These are phyloP conservation scores for Hippophae gyantsensis DNA, from an alignment of 306 rosid genomes.

Conservation along the genomic window DNA sequence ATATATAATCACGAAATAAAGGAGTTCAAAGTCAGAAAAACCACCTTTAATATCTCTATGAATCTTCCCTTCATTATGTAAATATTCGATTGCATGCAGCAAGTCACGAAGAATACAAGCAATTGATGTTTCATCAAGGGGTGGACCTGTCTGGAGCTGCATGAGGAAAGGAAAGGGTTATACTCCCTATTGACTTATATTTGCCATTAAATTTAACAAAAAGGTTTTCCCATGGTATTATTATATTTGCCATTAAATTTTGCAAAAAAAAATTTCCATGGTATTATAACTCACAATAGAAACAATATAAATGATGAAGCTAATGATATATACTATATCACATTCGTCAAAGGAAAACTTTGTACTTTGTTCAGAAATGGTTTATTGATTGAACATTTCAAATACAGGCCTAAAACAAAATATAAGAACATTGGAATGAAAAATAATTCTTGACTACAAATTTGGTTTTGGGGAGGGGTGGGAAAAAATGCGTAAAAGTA, in stretches of 20 bases:
- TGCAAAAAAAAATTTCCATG: conserved; percentile 8
- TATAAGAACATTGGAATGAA: too few species aligned
- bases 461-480: too few species aligned
- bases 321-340: too few species aligned
- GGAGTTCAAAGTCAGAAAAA: not conserved
- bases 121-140: conserved; percentile 90
- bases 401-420: too few species aligned
- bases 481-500: conserved; percentile 22
- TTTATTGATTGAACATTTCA: too few species aligned
- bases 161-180: conserved; percentile 24
- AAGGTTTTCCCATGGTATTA: not conserved
- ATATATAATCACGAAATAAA: not conserved
- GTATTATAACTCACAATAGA: conserved; percentile 4
- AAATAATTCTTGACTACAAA: too few species aligned
- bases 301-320: not conserved
- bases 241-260: not conserved
- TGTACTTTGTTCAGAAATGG: too few species aligned
- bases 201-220: conserved; percentile 4
- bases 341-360: too few species aligned
- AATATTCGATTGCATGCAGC: conserved; percentile 91
- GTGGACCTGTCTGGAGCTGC: conserved; percentile 94
- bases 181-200: not conserved
- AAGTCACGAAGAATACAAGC: conserved; percentile 89
- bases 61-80: conserved; percentile 90
- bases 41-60: conserved; percentile 98